Evolutionary conservation across 192 early-diverging fungal species (phyloP).

Genomic region (Gryganskiella cystojenkinii): DNA sequence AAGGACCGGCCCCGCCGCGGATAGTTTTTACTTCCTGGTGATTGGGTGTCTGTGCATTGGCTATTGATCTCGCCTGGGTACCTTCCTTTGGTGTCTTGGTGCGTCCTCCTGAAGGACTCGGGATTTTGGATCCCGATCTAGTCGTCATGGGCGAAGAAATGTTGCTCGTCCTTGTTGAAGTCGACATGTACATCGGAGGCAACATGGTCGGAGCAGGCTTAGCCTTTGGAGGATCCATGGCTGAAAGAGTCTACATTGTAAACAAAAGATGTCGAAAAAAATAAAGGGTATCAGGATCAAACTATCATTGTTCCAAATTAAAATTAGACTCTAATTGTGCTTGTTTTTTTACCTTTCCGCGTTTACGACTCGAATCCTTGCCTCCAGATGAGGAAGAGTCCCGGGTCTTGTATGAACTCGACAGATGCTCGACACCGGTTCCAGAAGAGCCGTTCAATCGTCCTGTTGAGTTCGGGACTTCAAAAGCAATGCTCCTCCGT

Average conservation of each 20-base stretch:
- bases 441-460: slow-evolving; percentile 10
- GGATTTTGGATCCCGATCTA: slow-evolving; percentile 36
- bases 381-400: slow-evolving; percentile 5
- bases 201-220: slow-evolving; percentile 48
- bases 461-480: slow-evolving; percentile 3
- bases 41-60: neutral
- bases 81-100: slow-evolving; percentile 2
- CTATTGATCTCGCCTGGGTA: neutral
- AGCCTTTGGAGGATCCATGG: slow-evolving; percentile 41
- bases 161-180: slow-evolving; percentile 31
- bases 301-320: no score
- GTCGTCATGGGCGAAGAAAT: slow-evolving; percentile 26
- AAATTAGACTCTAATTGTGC: no score
- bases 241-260: slow-evolving; percentile 25
- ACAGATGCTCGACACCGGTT: neutral
- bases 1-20: slow-evolving; percentile 25
- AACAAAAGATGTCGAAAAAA: neutral
- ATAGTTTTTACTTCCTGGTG: slow-evolving; percentile 42
- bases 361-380: slow-evolving; percentile 43
- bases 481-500: slow-evolving; percentile 44
- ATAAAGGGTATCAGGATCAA: neutral
- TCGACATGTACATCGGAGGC: slow-evolving; percentile 57
- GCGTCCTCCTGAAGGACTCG: slow-evolving; percentile 34
- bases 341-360: slow-evolving; percentile 40
- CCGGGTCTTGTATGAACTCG: slow-evolving; percentile 1